Base-by-base conservation (phyloP, 1,284 basidiomycete species). In the Apiotrichum brassicae region DNA sequence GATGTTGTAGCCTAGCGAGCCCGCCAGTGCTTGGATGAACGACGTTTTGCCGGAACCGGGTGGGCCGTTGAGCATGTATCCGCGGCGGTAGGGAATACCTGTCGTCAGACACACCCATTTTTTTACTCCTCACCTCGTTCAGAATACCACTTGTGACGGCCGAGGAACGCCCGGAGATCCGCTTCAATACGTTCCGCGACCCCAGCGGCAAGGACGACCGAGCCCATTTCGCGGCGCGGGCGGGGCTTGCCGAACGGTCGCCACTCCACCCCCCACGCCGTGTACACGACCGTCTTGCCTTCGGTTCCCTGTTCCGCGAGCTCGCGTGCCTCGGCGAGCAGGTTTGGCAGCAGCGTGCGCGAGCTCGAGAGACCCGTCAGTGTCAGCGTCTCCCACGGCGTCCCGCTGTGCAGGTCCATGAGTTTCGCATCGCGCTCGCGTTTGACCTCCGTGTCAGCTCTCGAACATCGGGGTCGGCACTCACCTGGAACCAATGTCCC, bases 41-140 rank as follows among this genome's bases (percentile, higher is more conserved):
- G 92, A 97, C 1, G 93, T 94, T 73, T 99, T 99, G 48, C 95
- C 95, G 0, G 91, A 95, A 19, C 95, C 95, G 1, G 95, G 95
- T 18, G 95, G 93, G 7, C 95, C 95, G 65, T 98, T 83, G 12
- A 98, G 76, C 16, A 99, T 80, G 71, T 97, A 97, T 32, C 95
- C 95, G 60, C 95, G 80, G 23, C 95, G 83, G 68, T 98, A 99
- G 0, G 95, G 95, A 51, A 99, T 97, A 23, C 94, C 93, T 92
- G 56, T n/a, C 3, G n/a, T 30, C 40, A 6, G 46, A 39, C 25
- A 14, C 13, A 19, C 36, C 9, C 20, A n/a, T 14, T 43, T 30
- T 4, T 12, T 13, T 9, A 65, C 82, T n/a, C n/a, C n/a, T 57
- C 56, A 86, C 92, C 93, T 79, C 95, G 79, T 65, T 97, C 89